Conservation (phyloP, 495 filamentous ascomycete species). For the Daldinia decipiens region DNA sequence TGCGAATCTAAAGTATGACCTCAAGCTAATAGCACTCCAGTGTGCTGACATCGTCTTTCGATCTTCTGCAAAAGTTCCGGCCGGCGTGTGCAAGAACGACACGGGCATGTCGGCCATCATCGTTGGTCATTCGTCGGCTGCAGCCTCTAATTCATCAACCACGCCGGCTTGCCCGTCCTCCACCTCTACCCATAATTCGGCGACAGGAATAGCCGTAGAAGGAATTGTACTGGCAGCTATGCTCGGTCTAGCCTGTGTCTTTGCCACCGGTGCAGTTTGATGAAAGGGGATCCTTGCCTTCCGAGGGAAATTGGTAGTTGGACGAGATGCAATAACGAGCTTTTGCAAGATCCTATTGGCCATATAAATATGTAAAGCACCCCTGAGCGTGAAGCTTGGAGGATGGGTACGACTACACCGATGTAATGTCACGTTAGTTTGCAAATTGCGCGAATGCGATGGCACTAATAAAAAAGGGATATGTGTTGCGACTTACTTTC, state of each 20-base stretch:
- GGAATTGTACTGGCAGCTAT: slow-evolving; percentile 60
- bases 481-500: slow-evolving; percentile 29
- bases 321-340: slow-evolving; percentile 9
- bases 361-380: slow-evolving; percentile 18
- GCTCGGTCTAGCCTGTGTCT: slow-evolving; percentile 63
- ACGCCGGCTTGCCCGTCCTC: slow-evolving; percentile 6
- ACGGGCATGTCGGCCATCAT: slow-evolving; percentile 50
- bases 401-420: slow-evolving; percentile 26
- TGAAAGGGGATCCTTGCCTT: neutral
- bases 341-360: slow-evolving; percentile 19
- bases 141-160: neutral
- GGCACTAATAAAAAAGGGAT: slow-evolving; percentile 19
- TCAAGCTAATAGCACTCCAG: slow-evolving; percentile 45
- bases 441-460: slow-evolving; percentile 12
- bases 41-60: slow-evolving; percentile 72
- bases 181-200: slow-evolving; percentile 10
- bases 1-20: slow-evolving; percentile 20
- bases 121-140: slow-evolving; percentile 14
- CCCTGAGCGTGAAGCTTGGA: slow-evolving; percentile 11
- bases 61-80: slow-evolving; percentile 52
- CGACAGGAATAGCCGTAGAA: slow-evolving; percentile 19
- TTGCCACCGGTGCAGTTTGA: slow-evolving; percentile 50
- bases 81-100: slow-evolving; percentile 60
- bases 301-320: neutral
- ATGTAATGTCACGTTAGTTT: slow-evolving; percentile 37